These are phyloP conservation scores for Narthecium ossifragum DNA, from an alignment of 106 monocot species.

Conservation along the genomic window DNA sequence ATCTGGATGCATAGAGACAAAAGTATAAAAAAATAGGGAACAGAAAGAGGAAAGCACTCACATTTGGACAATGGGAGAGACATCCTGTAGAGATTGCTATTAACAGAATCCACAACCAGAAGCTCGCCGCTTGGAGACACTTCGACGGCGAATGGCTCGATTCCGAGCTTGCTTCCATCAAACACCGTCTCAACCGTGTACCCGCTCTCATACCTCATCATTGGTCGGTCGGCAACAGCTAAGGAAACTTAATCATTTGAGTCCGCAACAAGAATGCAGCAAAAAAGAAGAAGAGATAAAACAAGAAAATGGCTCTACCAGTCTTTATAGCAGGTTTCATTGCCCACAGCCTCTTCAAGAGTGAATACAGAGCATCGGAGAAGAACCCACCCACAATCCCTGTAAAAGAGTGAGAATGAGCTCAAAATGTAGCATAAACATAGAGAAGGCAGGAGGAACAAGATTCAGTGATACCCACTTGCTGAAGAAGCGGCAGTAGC, in stretches of 20 bases:
- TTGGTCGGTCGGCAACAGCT: slow-evolving; percentile 48
- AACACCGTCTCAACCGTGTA: slow-evolving; percentile 96
- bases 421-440: not conserved
- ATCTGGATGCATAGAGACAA: too few relatives aligned
- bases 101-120: slow-evolving; percentile 76
- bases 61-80: slow-evolving; percentile 34
- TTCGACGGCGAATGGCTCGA: slow-evolving; percentile 83
- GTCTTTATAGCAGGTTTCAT: slow-evolving; percentile 61
- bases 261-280: not conserved
- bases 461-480: slow-evolving; percentile 22
- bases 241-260: slow-evolving; percentile 1
- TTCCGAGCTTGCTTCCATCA: slow-evolving; percentile 97
- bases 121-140: slow-evolving; percentile 70
- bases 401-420: too few relatives aligned
- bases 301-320: slow-evolving; percentile 19
- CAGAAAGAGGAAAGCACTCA: too few relatives aligned
- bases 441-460: not conserved
- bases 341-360: slow-evolving; percentile 72
- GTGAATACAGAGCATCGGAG: slow-evolving; percentile 52
- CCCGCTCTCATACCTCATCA: slow-evolving; percentile 92
- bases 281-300: not conserved
- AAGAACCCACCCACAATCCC: slow-evolving; percentile 57
- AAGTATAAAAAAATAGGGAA: too few relatives aligned
- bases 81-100: slow-evolving; percentile 86
- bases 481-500: slow-evolving; percentile 38